These are phyloP conservation scores for Penicillium sp. DNA, from an alignment of 2,329 filamentous ascomycete species.

Conservation along the genomic window DNA sequence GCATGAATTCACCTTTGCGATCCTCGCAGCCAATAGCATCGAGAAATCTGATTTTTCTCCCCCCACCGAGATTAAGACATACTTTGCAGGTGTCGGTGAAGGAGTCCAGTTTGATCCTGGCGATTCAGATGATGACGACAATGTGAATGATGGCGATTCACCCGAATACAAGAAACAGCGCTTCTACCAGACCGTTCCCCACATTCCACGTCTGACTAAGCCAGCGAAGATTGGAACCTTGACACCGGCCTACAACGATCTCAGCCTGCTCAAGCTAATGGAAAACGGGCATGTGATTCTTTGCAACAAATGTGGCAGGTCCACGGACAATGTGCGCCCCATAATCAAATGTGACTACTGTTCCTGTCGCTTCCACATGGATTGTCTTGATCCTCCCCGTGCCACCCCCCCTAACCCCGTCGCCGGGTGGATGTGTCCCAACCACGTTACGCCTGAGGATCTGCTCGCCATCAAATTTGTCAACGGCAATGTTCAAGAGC, in stretches of 20 bases:
- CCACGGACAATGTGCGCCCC: slow-evolving; percentile 62
- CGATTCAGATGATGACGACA: too few relatives aligned
- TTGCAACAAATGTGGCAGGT: slow-evolving; percentile 72
- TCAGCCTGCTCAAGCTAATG: slow-evolving; percentile 55
- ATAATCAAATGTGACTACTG: slow-evolving; percentile 89
- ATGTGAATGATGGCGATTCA: background rate
- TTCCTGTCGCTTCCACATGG: slow-evolving; percentile 80
- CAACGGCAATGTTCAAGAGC: slow-evolving; percentile 46
- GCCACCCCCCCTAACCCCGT: slow-evolving; percentile 73
- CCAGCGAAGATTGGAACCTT: slow-evolving; percentile 9
- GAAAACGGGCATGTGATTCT: slow-evolving; percentile 71
- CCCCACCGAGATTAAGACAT: slow-evolving; percentile 64
- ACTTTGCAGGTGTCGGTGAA: slow-evolving; percentile 75
- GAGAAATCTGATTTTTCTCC: slow-evolving; percentile 67
- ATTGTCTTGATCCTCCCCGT: slow-evolving; percentile 83
- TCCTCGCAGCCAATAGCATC: slow-evolving; percentile 66
- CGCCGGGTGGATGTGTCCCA: slow-evolving; percentile 80
- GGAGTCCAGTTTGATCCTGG: slow-evolving; percentile 71
- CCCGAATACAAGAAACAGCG: slow-evolving; percentile 13
- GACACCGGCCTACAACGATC: slow-evolving; percentile 28
- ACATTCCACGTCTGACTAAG: slow-evolving; percentile 28
- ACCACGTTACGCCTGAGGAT: slow-evolving; percentile 73
- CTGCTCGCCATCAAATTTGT: slow-evolving; percentile 56
- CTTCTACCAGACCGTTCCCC: slow-evolving; percentile 20
- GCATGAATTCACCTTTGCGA: background rate